phyloP scores from a whole-genome alignment of 2,329 filamentous ascomycete species.

The Monilinia polystroma region DNA sequence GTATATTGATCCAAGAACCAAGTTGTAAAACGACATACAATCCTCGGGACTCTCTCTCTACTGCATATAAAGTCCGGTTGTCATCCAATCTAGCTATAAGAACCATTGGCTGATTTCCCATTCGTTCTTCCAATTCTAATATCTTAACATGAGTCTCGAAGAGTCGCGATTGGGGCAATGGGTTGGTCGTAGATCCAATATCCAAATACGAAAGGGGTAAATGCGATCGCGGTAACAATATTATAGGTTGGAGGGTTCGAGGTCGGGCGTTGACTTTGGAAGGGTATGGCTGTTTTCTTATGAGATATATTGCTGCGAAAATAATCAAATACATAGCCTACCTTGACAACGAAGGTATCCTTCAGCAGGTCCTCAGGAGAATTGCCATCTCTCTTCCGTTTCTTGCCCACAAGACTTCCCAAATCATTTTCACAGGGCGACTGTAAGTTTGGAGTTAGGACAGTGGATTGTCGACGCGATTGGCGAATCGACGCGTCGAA shows the following conservation, averaged over 20 bases:
- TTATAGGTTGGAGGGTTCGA: slow-evolving; percentile 57
- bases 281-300: slow-evolving; percentile 53
- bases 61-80: slow-evolving; percentile 54
- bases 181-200: slow-evolving; percentile 50
- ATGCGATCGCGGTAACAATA: slow-evolving; percentile 60
- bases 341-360: slow-evolving; percentile 41
- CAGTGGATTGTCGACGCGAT: slow-evolving; percentile 35
- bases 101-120: slow-evolving; percentile 54
- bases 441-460: slow-evolving; percentile 39
- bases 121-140: slow-evolving; percentile 61
- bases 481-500: slow-evolving; percentile 35
- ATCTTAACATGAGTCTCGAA: slow-evolving; percentile 63
- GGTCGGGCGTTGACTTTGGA: slow-evolving; percentile 53
- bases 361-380: slow-evolving; percentile 39
- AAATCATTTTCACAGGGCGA: slow-evolving; percentile 32
- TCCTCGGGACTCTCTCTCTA: slow-evolving; percentile 62
- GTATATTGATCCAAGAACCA: slow-evolving; percentile 63
- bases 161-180: slow-evolving; percentile 53
- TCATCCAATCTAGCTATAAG: slow-evolving; percentile 61
- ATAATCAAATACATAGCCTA: slow-evolving; percentile 27
- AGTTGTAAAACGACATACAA: slow-evolving; percentile 69
- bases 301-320: slow-evolving; percentile 23
- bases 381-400: slow-evolving; percentile 41
- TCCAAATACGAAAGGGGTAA: slow-evolving; percentile 63
- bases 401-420: slow-evolving; percentile 31